Evolutionary conservation across 2,329 filamentous ascomycete species (phyloP).

Genomic region (Clarireedia hainanense): DNA sequence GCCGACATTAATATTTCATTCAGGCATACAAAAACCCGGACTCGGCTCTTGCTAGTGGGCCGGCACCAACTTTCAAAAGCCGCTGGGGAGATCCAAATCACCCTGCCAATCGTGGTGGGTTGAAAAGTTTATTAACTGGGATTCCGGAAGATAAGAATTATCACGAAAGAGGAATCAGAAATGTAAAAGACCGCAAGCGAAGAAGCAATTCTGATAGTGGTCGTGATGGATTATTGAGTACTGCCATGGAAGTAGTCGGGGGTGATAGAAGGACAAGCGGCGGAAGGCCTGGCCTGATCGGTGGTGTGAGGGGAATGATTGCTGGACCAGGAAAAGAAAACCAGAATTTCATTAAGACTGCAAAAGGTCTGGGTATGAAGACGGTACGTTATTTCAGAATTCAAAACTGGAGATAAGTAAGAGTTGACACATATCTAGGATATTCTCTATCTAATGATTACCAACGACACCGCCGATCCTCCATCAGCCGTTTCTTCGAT

Average conservation of each 20-base stretch:
- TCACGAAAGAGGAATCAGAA: background rate
- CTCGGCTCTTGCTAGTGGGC: background rate
- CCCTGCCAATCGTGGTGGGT: background rate
- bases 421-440: too few species aligned
- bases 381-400: background rate
- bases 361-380: constrained; percentile 2
- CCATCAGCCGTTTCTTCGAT: too few species aligned
- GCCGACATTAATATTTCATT: background rate
- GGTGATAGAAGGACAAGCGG: background rate
- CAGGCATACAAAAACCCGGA: background rate
- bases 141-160: background rate
- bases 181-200: background rate
- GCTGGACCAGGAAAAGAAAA: constrained; percentile 1
- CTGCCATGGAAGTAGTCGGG: background rate
- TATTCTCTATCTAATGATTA: too few species aligned
- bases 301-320: background rate
- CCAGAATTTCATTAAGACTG: constrained; percentile 2
- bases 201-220: background rate
- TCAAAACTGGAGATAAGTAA: too few species aligned
- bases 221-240: background rate
- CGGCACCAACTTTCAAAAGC: background rate
- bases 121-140: constrained; percentile 2
- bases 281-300: background rate
- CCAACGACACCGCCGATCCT: too few species aligned
- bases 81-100: constrained; percentile 4